Percentiles rank a stretch among this genome's conserved stretches.
phyloP scores from a whole-genome alignment of 192 early-diverging fungal species.

The Hyaloraphidium curvatum region DNA sequence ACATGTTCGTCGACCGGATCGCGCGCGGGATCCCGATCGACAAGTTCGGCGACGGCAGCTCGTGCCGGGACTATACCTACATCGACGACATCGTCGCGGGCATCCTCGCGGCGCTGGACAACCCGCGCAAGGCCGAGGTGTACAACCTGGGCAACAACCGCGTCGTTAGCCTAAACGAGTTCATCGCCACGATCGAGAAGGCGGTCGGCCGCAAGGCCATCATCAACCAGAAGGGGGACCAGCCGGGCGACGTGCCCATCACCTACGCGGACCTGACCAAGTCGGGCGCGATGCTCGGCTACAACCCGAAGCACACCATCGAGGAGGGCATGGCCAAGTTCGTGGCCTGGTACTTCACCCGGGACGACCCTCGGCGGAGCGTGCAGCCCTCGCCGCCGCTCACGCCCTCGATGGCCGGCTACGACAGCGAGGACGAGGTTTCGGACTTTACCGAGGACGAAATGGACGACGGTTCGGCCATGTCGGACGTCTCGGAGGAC shows the following conservation, averaged over 20 bases:
- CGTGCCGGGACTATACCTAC: conserved; percentile 10
- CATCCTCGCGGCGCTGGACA: conserved; percentile 1
- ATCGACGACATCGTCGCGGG: conserved; percentile 10
- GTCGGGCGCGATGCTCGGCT: conserved; percentile 1
- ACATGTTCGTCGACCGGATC: conserved; percentile 3
- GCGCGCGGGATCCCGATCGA: neutral
- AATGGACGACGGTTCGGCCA: too few relatives aligned
- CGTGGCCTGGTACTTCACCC: conserved; percentile 7
- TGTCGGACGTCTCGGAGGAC: too few relatives aligned
- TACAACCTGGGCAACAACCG: conserved; percentile 8
- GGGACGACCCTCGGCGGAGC: too few relatives aligned
- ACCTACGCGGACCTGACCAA: conserved; percentile 8
- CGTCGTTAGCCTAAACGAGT: conserved; percentile 3
- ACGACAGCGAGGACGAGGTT: too few relatives aligned
- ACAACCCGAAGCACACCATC: neutral
- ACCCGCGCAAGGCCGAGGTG: conserved; percentile 2
- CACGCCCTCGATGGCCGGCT: too few relatives aligned
- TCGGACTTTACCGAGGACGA: too few relatives aligned
- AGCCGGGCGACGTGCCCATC: conserved; percentile 6
- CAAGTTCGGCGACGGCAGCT: conserved; percentile 8
- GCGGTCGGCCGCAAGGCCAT: conserved; percentile 1
- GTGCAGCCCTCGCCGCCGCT: too few relatives aligned
- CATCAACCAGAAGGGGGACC: conserved; percentile 4
- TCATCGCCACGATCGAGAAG: conserved; percentile 4
- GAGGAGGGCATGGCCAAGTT: conserved; percentile 4